phyloP scores from a whole-genome alignment of 495 filamentous ascomycete species.

The Cryomyces antarcticus region DNA sequence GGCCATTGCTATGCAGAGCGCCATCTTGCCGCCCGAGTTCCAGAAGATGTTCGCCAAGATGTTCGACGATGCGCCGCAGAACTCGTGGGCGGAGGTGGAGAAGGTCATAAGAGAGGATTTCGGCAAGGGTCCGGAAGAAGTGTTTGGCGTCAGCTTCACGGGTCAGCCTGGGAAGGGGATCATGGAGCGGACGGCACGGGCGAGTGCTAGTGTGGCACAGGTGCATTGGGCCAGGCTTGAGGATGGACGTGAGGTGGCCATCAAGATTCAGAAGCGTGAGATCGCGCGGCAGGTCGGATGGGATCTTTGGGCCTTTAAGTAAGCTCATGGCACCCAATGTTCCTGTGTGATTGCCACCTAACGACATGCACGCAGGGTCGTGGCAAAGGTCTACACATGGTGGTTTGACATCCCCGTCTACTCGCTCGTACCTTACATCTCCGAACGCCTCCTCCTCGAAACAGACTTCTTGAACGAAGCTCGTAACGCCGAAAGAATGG shows the following conservation, averaged over 20 bases:
- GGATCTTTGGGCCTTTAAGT: conserved; percentile 94
- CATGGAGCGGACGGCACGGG: conserved; percentile 74
- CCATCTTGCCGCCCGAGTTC: conserved; percentile 79
- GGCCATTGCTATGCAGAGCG: conserved; percentile 95
- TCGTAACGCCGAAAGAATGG: conserved; percentile 69
- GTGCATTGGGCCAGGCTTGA: conserved; percentile 79
- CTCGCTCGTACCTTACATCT: conserved; percentile 71
- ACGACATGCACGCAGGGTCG: conserved; percentile 30
- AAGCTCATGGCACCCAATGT: conserved; percentile 13
- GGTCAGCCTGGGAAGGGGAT: conserved; percentile 35
- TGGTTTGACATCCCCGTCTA: conserved; percentile 82
- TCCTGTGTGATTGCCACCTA: background rate
- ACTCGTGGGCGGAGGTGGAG: conserved; percentile 76
- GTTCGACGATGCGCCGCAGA: conserved; percentile 97
- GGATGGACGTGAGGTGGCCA: conserved; percentile 75
- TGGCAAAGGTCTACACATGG: conserved; percentile 53
- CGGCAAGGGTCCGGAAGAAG: conserved; percentile 56
- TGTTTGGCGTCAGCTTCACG: conserved; percentile 67
- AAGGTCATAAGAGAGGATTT: conserved; percentile 77
- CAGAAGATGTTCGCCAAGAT: conserved; percentile 86
- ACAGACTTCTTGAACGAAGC: conserved; percentile 91
- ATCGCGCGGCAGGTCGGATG: conserved; percentile 73
- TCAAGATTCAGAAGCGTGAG: conserved; percentile 94
- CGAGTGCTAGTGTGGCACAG: conserved; percentile 83
- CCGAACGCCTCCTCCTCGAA: conserved; percentile 68